Evolutionary conservation across 345 rosid species (phyloP), one percentile per base, ranked within the genome.

Genomic region (Hibiscus tridactylites): DNA sequence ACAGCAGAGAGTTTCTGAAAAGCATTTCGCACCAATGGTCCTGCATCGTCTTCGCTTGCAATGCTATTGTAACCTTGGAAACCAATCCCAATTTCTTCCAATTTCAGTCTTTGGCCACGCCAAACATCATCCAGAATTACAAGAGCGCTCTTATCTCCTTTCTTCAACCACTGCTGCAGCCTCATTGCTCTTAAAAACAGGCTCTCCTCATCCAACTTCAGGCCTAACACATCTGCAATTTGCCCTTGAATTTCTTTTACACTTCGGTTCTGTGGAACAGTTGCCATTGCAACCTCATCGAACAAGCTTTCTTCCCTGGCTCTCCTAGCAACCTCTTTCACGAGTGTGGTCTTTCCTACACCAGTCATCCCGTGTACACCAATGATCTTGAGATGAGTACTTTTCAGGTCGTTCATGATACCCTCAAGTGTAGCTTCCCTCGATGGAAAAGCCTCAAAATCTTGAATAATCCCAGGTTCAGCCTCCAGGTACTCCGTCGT

Each of bases 321-420:
- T 69, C 39, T 69, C 31, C 72, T n/a, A 0, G 19, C 29, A 33
- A 19, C 44, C 42, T 69, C 61, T 54, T 69, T 53, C 58, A 33
- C 29, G 0, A 69, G 72, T 28, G 1, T 33, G 49, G 72, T 69
- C 61, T 69, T 69, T 17, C 72, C 72, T 29, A 69, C 31, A 17
- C 72, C 72, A 29, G 66, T 33, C 75, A 63, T 63, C 28, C 79
- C 79, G 42, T 17, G 13, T 12, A 76, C 33, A 15, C 79, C 75
- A 28, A 76, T 42, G 50, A 39, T 26, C 24, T 37, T 9, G 35
- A 24, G 11, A 10, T 21, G 16, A 9, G 50, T 62, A 13, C 17
- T 65, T 21, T 46, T 12, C 2, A 76, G 28, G 4, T 60, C 66
- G 9, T 63, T 44, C 50, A 76, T 17, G n/a, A 71, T 56, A 3